These are phyloP conservation scores for Diplodia mutila DNA, from an alignment of 2,329 filamentous ascomycete species.

Conservation along the genomic window DNA sequence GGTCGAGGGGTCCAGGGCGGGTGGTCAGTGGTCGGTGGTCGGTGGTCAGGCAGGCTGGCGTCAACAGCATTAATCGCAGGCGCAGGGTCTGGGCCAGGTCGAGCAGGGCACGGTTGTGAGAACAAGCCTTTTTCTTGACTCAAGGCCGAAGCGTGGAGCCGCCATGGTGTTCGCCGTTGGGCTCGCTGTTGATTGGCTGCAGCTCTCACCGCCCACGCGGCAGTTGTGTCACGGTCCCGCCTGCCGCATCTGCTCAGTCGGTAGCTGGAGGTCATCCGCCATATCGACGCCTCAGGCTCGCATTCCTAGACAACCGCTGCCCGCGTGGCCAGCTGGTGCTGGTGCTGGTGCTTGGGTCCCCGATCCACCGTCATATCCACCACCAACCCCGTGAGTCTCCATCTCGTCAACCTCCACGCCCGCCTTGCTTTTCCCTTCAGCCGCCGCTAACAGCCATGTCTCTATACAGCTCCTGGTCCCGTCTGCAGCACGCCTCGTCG, in stretches of 20 bases:
- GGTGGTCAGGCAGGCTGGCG: neutral
- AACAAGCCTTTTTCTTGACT: constrained; percentile 17
- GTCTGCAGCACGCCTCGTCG: constrained; percentile 6
- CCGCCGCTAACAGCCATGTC: constrained; percentile 9
- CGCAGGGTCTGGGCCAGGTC: neutral
- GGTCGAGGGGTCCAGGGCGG: neutral
- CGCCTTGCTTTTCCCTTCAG: neutral
- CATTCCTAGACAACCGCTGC: neutral
- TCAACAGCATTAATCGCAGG: neutral
- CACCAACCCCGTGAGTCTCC: neutral
- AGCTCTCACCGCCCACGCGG: no score
- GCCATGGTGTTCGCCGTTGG: neutral
- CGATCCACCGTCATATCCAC: no score
- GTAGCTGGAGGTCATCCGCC: neutral
- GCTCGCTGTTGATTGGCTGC: neutral
- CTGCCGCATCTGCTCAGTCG: neutral
- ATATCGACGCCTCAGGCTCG: neutral
- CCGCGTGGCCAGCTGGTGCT: constrained; percentile 1
- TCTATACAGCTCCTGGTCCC: constrained; percentile 6
- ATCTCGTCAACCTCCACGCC: neutral
- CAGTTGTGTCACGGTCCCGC: neutral
- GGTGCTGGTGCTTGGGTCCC: no score
- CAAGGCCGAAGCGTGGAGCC: constrained; percentile 5
- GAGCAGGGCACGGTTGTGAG: neutral
- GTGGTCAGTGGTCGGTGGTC: no score